These are phyloP conservation scores for Cucurbita maxima DNA, from an alignment of 306 rosid genomes.

Conservation along the genomic window DNA sequence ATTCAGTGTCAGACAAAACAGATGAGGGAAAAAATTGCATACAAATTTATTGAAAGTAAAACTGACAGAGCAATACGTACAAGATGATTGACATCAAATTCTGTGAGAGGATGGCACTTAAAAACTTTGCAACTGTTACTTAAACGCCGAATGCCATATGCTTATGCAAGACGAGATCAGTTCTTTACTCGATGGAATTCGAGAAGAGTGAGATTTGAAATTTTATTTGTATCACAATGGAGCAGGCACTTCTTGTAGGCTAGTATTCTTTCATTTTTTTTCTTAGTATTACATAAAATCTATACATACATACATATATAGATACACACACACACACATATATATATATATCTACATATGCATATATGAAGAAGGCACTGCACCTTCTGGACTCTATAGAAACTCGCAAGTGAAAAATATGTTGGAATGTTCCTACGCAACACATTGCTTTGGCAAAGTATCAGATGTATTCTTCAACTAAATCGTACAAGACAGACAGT, in stretches of 20 bases:
- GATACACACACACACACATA: fast-evolving
- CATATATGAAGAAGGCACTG: background rate
- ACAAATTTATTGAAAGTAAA: background rate
- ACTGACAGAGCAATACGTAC: background rate
- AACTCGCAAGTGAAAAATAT: background rate
- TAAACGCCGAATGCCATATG: too few relatives aligned
- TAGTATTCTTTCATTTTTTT: too few relatives aligned
- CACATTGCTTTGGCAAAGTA: background rate
- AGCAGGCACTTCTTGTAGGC: background rate
- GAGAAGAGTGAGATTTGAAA: background rate
- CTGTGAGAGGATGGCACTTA: background rate
- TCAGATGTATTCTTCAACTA: background rate
- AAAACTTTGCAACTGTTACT: too few relatives aligned
- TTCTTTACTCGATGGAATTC: too few relatives aligned
- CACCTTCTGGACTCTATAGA: background rate
- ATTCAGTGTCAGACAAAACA: background rate
- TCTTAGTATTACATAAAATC: too few relatives aligned
- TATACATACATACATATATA: too few relatives aligned
- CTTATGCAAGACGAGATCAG: too few relatives aligned
- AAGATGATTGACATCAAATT: background rate
- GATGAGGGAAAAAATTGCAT: background rate
- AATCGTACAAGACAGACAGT: background rate
- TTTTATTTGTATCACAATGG: too few relatives aligned
- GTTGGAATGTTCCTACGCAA: background rate
- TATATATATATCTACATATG: too few relatives aligned